Evolutionary conservation across 345 rosid genomes (phyloP).

Genomic region (Gossypium ekmanianum): DNA sequence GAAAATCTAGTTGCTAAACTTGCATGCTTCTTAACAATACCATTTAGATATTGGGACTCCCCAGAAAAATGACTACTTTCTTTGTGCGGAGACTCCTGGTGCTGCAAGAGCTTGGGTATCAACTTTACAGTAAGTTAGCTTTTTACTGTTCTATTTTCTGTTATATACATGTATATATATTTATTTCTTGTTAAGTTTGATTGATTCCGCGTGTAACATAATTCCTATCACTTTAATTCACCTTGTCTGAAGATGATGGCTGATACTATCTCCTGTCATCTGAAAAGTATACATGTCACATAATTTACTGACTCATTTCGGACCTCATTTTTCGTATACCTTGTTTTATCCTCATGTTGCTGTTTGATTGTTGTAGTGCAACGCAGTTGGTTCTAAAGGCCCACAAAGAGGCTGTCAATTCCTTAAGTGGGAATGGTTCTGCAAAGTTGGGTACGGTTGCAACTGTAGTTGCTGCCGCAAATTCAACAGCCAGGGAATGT

Average conservation of each 20-base stretch:
- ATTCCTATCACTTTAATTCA: neutral
- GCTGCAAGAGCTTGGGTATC: constrained; percentile 98
- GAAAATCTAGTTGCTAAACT: constrained; percentile 1
- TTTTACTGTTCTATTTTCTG: constrained; percentile 7
- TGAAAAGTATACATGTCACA: neutral
- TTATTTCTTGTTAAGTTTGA: neutral
- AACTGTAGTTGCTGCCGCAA: constrained; percentile 94
- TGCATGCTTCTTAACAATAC: constrained; percentile 40
- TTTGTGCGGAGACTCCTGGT: constrained; percentile 95
- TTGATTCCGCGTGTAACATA: neutral
- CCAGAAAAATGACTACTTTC: constrained; percentile 86
- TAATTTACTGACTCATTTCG: neutral
- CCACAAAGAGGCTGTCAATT: constrained; percentile 93
- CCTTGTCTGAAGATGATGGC: neutral
- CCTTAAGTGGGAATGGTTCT: constrained; percentile 88
- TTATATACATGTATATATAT: neutral
- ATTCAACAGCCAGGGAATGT: constrained; percentile 90
- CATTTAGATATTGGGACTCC: constrained; percentile 90
- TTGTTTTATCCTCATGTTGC: neutral
- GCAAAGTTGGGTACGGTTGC: constrained; percentile 91
- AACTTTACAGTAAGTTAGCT: constrained; percentile 76
- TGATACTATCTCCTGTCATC: neutral
- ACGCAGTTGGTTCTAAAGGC: constrained; percentile 91
- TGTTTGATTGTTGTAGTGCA: constrained; percentile 44
- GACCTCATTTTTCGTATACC: neutral